phyloP scores from a whole-genome alignment of 2,329 filamentous ascomycete genomes.

The Cryphonectria naterciae region DNA sequence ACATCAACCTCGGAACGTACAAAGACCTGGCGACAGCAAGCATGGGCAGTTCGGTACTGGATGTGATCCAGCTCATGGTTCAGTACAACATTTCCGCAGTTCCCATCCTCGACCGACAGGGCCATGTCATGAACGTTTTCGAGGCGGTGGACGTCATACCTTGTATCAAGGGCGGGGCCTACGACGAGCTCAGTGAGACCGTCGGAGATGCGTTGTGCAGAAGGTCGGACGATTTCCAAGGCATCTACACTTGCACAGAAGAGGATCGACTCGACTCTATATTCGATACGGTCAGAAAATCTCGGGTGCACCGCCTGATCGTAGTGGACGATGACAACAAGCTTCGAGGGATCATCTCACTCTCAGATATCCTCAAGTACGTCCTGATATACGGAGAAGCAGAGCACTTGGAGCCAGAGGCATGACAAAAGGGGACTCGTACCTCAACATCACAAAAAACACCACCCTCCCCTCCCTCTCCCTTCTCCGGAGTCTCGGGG shows the following conservation, averaged over 20 bases:
- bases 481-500: neutral
- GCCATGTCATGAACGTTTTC: constrained; percentile 88
- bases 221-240: constrained; percentile 86
- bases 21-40: constrained; percentile 76
- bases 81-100: constrained; percentile 92
- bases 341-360: constrained; percentile 85
- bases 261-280: constrained; percentile 93
- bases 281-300: constrained; percentile 95
- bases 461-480: constrained; percentile 6
- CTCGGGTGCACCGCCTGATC: constrained; percentile 88
- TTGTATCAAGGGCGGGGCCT: constrained; percentile 89
- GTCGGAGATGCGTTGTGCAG: constrained; percentile 90
- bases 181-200: constrained; percentile 84
- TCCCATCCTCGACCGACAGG: constrained; percentile 82
- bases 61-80: constrained; percentile 92
- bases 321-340: constrained; percentile 89
- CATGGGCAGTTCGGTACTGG: constrained; percentile 91
- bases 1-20: constrained; percentile 86
- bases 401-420: constrained; percentile 43
- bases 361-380: constrained; percentile 96
- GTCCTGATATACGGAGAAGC: constrained; percentile 81
- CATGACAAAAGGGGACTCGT: constrained; percentile 23
- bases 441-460: constrained; percentile 15
- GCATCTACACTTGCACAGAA: constrained; percentile 93
- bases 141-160: constrained; percentile 97